These are phyloP conservation scores for Epichloe hybrida DNA, from an alignment of 2,329 filamentous ascomycete genomes.

Conservation along the genomic window DNA sequence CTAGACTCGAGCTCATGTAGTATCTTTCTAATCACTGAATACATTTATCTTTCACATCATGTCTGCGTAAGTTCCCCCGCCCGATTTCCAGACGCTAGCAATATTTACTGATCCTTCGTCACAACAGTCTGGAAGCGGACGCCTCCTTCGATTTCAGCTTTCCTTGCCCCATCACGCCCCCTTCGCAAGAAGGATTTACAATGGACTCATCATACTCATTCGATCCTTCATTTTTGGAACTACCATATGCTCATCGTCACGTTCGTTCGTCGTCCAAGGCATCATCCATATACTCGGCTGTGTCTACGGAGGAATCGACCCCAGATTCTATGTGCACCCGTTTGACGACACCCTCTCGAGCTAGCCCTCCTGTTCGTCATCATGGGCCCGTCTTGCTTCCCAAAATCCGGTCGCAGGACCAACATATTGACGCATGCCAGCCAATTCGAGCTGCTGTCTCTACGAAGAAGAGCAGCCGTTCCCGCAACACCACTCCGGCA, in stretches of 20 bases:
- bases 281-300: conserved; percentile 47
- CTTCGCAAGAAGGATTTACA: conserved; percentile 11
- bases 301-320: conserved; percentile 43
- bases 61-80: conserved; percentile 5
- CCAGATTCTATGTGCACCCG: conserved; percentile 54
- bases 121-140: conserved; percentile 44
- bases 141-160: conserved; percentile 50
- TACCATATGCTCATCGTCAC: conserved; percentile 40
- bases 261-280: conserved; percentile 51
- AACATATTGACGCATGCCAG: conserved; percentile 43
- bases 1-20: conserved; percentile 8
- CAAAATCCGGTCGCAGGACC: conserved; percentile 77
- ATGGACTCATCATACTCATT: conserved; percentile 31
- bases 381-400: conserved; percentile 71
- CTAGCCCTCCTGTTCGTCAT: conserved; percentile 58
- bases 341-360: conserved; percentile 52
- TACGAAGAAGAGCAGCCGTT: background rate
- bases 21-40: background rate
- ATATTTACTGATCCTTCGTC: background rate
- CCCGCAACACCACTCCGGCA: conserved; percentile 13
- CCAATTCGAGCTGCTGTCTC: conserved; percentile 7
- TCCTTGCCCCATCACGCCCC: conserved; percentile 20
- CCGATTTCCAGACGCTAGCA: background rate
- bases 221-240: conserved; percentile 42
- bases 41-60: background rate